A percentile compares a stretch with the other conserved stretches of the same genome.
These are phyloP conservation scores for Exophiala sideris DNA, from an alignment of 2,329 filamentous ascomycete genomes.

Conservation along the genomic window DNA sequence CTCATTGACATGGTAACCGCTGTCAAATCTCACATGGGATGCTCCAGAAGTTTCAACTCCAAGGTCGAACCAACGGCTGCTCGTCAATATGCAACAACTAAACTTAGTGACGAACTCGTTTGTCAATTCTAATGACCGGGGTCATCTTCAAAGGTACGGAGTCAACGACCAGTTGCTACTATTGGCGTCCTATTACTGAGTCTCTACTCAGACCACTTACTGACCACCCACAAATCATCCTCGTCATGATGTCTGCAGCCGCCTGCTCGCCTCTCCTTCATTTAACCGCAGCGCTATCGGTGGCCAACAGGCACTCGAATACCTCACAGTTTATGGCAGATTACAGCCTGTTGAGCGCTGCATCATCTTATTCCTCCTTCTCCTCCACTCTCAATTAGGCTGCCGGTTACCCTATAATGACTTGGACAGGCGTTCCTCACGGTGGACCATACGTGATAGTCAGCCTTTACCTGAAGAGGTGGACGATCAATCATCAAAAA, in stretches of 20 bases:
- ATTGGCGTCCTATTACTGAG: too few species aligned
- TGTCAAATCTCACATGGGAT: not conserved
- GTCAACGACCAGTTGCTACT: too few species aligned
- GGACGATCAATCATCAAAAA: too few species aligned
- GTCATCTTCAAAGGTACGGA: not conserved
- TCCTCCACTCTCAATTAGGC: not conserved
- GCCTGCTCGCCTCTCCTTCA: not conserved
- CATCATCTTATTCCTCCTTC: not conserved
- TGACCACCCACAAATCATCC: not conserved
- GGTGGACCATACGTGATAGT: too few species aligned
- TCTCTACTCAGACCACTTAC: too few species aligned
- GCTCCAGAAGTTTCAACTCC: too few species aligned
- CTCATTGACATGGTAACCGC: not conserved
- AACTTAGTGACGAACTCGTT: not conserved
- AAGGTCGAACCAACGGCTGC: not conserved
- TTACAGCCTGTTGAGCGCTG: slow-evolving; percentile 13
- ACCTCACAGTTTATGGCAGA: slow-evolving; percentile 1
- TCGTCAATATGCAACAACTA: not conserved
- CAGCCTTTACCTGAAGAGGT: too few species aligned
- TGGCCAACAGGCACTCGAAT: slow-evolving; percentile 9
- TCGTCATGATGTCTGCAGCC: slow-evolving; percentile 2
- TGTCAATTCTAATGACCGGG: not conserved
- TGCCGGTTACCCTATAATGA: too few species aligned
- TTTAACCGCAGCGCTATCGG: slow-evolving; percentile 11
- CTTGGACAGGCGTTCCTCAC: too few species aligned